A percentile compares a stretch with the other conserved stretches of the same genome.
Evolutionary conservation across 176 grass and related monocot species (phyloP).

Genomic region (Carex kokanica): DNA sequence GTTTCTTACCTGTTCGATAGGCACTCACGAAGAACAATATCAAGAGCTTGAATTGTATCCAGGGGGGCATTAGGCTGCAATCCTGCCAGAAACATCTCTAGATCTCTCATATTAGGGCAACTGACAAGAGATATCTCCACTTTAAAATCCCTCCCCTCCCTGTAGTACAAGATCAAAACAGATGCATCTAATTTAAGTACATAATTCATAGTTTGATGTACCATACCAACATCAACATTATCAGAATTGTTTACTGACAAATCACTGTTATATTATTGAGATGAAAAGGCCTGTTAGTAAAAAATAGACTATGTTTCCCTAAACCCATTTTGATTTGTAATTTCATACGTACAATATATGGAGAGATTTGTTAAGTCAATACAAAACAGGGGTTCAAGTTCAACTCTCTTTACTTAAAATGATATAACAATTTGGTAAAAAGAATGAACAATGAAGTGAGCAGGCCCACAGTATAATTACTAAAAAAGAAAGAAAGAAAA

Average conservation of each 20-base stretch:
- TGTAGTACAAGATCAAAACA: slow-evolving; percentile 1
- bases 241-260: no score
- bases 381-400: no score
- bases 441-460: background rate
- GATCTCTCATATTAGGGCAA: slow-evolving; percentile 28
- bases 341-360: no score
- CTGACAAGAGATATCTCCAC: slow-evolving; percentile 43
- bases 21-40: slow-evolving; percentile 48
- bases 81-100: slow-evolving; percentile 44
- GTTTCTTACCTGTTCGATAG: slow-evolving; percentile 27
- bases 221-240: background rate
- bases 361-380: no score
- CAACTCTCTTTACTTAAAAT: no score
- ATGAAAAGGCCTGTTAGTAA: background rate
- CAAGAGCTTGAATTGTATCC: slow-evolving; percentile 43
- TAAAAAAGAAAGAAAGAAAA: background rate
- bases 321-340: no score
- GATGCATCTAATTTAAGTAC: background rate
- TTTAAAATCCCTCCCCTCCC: slow-evolving; percentile 32
- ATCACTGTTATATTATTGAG: background rate
- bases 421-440: background rate
- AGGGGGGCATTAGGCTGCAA: slow-evolving; percentile 20
- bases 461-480: background rate
- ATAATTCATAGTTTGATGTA: background rate
- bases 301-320: background rate